These are phyloP conservation scores for Emmonsiellopsis sp. DNA, from an alignment of 2,329 filamentous ascomycete genomes.

Conservation along the genomic window DNA sequence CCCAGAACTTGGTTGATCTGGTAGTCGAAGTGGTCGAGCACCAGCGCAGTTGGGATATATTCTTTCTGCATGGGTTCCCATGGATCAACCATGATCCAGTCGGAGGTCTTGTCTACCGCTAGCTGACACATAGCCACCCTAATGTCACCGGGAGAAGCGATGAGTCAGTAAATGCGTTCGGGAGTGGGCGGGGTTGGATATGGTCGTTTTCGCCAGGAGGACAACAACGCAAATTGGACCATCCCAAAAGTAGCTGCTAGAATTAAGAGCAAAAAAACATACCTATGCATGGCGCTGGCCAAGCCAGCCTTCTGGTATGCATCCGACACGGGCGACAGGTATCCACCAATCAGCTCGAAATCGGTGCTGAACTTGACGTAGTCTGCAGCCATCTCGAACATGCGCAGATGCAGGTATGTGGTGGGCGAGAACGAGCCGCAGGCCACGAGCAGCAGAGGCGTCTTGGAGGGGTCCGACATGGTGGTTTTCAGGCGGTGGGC, in stretches of 20 bases:
- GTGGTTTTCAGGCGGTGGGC: constrained; percentile 36
- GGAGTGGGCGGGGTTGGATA: neutral
- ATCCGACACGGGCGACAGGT: constrained; percentile 68
- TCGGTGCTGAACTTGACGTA: constrained; percentile 65
- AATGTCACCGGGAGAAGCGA: neutral
- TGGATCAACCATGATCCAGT: constrained; percentile 78
- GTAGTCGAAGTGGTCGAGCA: constrained; percentile 82
- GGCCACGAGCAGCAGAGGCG: constrained; percentile 39
- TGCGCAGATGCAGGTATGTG: constrained; percentile 62
- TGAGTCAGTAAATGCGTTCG: neutral
- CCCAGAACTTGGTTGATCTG: constrained; percentile 75
- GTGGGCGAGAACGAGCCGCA: constrained; percentile 61
- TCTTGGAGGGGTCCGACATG: constrained; percentile 40
- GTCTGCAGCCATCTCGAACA: constrained; percentile 82
- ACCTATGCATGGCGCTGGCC: constrained; percentile 62
- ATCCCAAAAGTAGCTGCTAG: neutral
- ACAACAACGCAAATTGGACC: neutral
- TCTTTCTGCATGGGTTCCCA: constrained; percentile 80
- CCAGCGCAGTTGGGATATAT: constrained; percentile 81
- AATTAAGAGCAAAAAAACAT: constrained; percentile 11
- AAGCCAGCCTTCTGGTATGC: constrained; percentile 74
- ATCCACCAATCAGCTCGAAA: constrained; percentile 81
- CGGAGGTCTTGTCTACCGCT: constrained; percentile 61
- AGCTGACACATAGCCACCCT: constrained; percentile 79
- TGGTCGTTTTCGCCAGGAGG: neutral